Evolutionary conservation across 1,139 yeast genomes (phyloP).

Genomic region (Groenewaldozyma auringiensis): DNA sequence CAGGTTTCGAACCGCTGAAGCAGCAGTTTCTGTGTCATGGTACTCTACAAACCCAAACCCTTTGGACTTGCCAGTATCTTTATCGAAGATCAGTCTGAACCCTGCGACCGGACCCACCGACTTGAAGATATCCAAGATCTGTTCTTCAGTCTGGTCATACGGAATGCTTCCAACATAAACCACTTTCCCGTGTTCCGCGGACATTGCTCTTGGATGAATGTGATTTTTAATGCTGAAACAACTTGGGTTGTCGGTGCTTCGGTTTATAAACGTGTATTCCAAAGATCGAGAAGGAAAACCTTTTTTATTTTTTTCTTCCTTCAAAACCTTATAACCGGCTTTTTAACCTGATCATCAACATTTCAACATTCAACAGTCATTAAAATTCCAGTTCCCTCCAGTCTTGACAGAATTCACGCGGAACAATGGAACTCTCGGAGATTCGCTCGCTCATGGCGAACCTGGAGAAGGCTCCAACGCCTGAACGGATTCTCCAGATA

Average conservation of each 20-base stretch:
- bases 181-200: slow-evolving; percentile 23
- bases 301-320: too few relatives aligned
- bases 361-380: too few relatives aligned
- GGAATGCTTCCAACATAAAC: slow-evolving; percentile 63
- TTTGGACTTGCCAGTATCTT: slow-evolving; percentile 81
- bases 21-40: slow-evolving; percentile 67
- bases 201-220: neutral
- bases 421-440: slow-evolving; percentile 35
- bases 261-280: too few relatives aligned
- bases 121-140: slow-evolving; percentile 67
- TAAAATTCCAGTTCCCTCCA: too few relatives aligned
- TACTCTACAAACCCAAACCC: slow-evolving; percentile 88
- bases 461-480: slow-evolving; percentile 68
- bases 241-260: too few relatives aligned
- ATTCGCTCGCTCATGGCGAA: slow-evolving; percentile 60
- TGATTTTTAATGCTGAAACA: too few relatives aligned
- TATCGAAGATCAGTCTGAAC: slow-evolving; percentile 73
- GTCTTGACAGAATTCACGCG: too few relatives aligned
- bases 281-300: too few relatives aligned
- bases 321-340: too few relatives aligned
- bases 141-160: slow-evolving; percentile 81
- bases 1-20: slow-evolving; percentile 82
- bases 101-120: slow-evolving; percentile 84
- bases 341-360: too few relatives aligned
- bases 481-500: slow-evolving; percentile 58